These are phyloP conservation scores for Hura crepitans DNA, from an alignment of 441 rosid genomes.

Conservation along the genomic window DNA sequence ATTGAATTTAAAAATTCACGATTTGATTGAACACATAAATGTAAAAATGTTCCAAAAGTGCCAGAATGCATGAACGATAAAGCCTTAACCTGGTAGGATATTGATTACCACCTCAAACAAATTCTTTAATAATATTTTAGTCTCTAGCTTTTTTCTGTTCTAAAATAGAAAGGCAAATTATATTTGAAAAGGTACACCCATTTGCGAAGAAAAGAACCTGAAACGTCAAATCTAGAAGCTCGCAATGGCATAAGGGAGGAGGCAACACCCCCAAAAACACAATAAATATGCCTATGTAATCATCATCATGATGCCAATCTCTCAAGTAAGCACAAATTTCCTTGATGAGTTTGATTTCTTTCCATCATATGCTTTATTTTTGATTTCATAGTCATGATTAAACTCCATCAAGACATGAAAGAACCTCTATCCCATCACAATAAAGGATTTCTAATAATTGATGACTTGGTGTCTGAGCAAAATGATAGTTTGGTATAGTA, in stretches of 20 bases:
- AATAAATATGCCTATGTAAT: neutral
- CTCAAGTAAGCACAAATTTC: neutral
- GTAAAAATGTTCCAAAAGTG: too few species aligned
- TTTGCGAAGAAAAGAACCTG: neutral
- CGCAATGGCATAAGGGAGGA: neutral
- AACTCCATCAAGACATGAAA: constrained; percentile 11
- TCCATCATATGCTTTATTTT: constrained; percentile 15
- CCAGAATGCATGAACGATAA: neutral
- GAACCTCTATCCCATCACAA: neutral
- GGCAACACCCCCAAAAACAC: neutral
- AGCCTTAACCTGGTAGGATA: neutral
- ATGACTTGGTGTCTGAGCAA: neutral
- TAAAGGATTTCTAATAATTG: neutral
- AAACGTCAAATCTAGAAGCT: neutral
- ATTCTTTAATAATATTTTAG: constrained; percentile 1
- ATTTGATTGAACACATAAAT: too few species aligned
- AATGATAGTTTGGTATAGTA: neutral
- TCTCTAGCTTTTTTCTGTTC: neutral
- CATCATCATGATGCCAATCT: neutral
- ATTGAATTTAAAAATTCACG: neutral
- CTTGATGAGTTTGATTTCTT: neutral
- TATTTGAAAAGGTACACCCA: neutral
- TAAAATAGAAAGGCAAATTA: neutral
- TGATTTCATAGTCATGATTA: neutral
- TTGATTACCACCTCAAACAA: neutral